Evolutionary conservation across 306 rosid genomes (phyloP).

Genomic region (Fragaria iinumae): DNA sequence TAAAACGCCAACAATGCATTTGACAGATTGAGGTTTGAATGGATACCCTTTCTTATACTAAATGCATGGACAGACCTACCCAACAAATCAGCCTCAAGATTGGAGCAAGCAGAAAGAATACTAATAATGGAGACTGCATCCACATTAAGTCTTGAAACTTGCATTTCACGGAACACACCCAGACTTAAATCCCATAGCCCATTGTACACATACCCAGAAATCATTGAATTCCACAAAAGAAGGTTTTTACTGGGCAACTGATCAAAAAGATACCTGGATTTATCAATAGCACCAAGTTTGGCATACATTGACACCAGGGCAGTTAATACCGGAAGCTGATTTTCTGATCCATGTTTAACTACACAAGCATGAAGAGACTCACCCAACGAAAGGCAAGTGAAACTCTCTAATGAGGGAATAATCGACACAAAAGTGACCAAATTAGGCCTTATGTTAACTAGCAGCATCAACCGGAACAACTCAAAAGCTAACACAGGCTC

Average conservation of each 20-base stretch:
- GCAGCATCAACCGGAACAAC: constrained; percentile 26
- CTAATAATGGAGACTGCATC: constrained; percentile 34
- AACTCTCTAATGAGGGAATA: constrained; percentile 34
- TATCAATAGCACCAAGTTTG: constrained; percentile 25
- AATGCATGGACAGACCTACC: constrained; percentile 38
- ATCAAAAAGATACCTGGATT: constrained; percentile 23
- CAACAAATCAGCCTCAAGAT: constrained; percentile 25
- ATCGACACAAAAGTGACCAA: constrained; percentile 33
- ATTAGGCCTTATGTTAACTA: constrained; percentile 16
- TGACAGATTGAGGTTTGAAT: constrained; percentile 28
- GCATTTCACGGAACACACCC: constrained; percentile 26
- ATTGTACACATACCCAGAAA: constrained; percentile 34
- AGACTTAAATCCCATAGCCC: constrained; percentile 30
- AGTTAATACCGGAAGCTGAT: constrained; percentile 26
- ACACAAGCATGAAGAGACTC: constrained; percentile 38
- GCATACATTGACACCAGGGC: constrained; percentile 37
- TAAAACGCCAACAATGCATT: constrained; percentile 36
- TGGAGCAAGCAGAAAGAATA: constrained; percentile 36
- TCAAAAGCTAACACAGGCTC: constrained; percentile 22
- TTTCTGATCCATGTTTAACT: constrained; percentile 30
- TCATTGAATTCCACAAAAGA: constrained; percentile 36
- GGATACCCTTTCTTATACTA: constrained; percentile 23
- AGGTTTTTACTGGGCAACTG: constrained; percentile 14
- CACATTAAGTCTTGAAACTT: constrained; percentile 14
- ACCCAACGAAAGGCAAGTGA: constrained; percentile 13